Conservation (phyloP, 441 rosid genomes). For the Pelargonium fulgidum region DNA sequence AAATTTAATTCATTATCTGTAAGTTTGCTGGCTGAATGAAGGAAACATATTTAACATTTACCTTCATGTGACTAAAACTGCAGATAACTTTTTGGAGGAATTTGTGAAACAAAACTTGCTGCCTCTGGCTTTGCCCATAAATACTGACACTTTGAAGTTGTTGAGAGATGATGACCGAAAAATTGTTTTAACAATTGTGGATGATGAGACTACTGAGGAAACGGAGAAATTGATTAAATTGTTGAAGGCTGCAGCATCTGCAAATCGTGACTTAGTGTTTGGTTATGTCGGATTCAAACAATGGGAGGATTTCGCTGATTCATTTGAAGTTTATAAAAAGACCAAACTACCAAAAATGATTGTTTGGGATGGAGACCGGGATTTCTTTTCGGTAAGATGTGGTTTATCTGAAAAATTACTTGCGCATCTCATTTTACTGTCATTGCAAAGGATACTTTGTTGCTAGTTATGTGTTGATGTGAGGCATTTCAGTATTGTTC, state of each 20-base stretch:
- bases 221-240: conserved; percentile 49
- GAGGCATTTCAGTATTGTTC: too few relatives aligned
- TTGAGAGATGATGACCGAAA: conserved; percentile 75
- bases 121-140: conserved; percentile 67
- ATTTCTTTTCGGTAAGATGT: conserved; percentile 53
- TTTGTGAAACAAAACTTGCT: conserved; percentile 73
- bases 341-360: conserved; percentile 66
- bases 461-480: background rate
- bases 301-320: conserved; percentile 68
- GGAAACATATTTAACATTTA: background rate
- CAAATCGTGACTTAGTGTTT: conserved; percentile 80
- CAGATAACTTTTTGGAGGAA: conserved; percentile 67
- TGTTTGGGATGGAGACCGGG: conserved; percentile 76
- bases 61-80: conserved; percentile 20
- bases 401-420: conserved; percentile 2
- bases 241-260: conserved; percentile 83
- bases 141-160: conserved; percentile 58
- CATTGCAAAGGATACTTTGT: conserved; percentile 6
- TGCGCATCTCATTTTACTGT: conserved; percentile 10
- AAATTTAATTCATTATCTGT: background rate
- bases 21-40: background rate
- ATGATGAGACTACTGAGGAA: conserved; percentile 61
- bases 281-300: conserved; percentile 77
- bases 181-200: conserved; percentile 59
- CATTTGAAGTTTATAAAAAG: conserved; percentile 48